These are phyloP conservation scores for Colletotrichum plurivorum DNA, from an alignment of 2,329 filamentous ascomycete species.

Conservation along the genomic window DNA sequence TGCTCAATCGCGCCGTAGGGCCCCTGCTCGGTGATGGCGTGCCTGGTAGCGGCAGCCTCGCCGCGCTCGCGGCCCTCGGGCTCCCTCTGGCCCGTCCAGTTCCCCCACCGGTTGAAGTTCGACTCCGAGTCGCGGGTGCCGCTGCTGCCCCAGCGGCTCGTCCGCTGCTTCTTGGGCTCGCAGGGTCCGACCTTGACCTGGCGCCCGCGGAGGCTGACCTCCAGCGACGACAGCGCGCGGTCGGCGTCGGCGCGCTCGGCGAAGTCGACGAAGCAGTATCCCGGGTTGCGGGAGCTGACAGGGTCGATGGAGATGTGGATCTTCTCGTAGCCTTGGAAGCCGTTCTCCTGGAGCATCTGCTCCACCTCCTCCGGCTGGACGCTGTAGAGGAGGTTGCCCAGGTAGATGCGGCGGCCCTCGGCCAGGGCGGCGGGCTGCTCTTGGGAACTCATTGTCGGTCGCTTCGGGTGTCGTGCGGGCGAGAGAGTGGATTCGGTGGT, in stretches of 20 bases:
- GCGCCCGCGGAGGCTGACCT: constrained; percentile 68
- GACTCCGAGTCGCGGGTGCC: constrained; percentile 42
- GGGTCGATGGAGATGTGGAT: constrained; percentile 80
- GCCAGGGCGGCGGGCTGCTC: constrained; percentile 31
- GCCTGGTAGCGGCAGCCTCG: background rate
- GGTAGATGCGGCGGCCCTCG: constrained; percentile 66
- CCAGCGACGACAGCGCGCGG: constrained; percentile 69
- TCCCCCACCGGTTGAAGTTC: constrained; percentile 59
- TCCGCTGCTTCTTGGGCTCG: constrained; percentile 63
- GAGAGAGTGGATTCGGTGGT: background rate
- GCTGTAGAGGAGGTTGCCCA: constrained; percentile 74
- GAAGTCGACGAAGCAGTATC: constrained; percentile 83
- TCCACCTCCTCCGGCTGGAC: constrained; percentile 71
- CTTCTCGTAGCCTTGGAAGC: constrained; percentile 59
- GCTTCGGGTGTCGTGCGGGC: background rate
- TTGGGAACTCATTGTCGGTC: background rate
- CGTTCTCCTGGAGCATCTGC: constrained; percentile 62
- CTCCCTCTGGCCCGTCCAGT: constrained; percentile 53
- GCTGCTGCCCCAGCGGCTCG: constrained; percentile 25
- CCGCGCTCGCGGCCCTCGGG: constrained; percentile 22
- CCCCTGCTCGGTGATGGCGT: constrained; percentile 44
- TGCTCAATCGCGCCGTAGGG: constrained; percentile 48
- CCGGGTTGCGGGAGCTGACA: constrained; percentile 77
- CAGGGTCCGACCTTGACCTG: constrained; percentile 76
- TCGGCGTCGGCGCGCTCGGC: constrained; percentile 68